These are phyloP conservation scores for Cercophora sp. DNA, from an alignment of 495 filamentous ascomycete genomes.

Conservation along the genomic window DNA sequence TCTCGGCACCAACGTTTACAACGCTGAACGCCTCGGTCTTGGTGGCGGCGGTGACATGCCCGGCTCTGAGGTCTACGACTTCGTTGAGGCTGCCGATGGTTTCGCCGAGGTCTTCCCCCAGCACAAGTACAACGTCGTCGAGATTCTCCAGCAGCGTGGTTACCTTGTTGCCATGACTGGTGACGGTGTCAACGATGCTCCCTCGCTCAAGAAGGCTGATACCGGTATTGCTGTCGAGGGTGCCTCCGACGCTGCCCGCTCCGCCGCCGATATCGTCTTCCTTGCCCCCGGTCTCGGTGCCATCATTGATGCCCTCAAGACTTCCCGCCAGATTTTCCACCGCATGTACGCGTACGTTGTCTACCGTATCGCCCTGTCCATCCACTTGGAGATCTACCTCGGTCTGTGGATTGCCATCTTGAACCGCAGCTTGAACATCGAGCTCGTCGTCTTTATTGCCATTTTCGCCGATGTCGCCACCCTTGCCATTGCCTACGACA, in stretches of 20 bases:
- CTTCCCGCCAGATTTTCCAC: conserved; percentile 92
- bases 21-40: conserved; percentile 78
- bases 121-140: conserved; percentile 96
- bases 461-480: conserved; percentile 95
- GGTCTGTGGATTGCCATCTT: conserved; percentile 86
- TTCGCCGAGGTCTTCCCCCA: conserved; percentile 96
- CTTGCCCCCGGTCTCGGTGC: conserved; percentile 84
- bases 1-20: conserved; percentile 91
- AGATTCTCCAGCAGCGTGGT: conserved; percentile 94
- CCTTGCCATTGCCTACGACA: conserved; percentile 89
- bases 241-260: conserved; percentile 86
- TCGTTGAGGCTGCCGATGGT: conserved; percentile 91
- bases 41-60: conserved; percentile 87
- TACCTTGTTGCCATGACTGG: conserved; percentile 98
- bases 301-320: conserved; percentile 91
- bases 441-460: conserved; percentile 87
- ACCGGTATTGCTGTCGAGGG: conserved; percentile 92
- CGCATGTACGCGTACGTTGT: conserved; percentile 97
- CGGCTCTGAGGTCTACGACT: conserved; percentile 88
- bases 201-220: conserved; percentile 94
- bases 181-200: conserved; percentile 96
- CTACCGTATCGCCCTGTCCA: conserved; percentile 89
- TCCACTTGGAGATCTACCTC: conserved; percentile 85
- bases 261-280: conserved; percentile 93
- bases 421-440: conserved; percentile 77